phyloP scores from a whole-genome alignment of 768 basidiomycete genomes.

The Kwoniella shandongensis region DNA sequence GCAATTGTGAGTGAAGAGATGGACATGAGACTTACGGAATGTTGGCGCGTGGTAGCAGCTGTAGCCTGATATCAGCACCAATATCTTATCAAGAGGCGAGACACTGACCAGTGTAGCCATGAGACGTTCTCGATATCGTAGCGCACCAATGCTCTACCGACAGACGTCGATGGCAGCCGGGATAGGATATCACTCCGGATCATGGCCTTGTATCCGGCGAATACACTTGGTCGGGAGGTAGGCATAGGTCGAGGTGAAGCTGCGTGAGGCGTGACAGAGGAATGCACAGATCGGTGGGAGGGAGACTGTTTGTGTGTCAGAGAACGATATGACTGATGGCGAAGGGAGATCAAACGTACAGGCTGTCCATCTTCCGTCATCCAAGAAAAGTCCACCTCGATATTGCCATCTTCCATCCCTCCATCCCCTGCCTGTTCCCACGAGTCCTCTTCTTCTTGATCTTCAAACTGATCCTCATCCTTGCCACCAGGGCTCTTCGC shows the following conservation, averaged over 20 bases:
- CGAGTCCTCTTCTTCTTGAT: background rate
- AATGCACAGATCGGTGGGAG: background rate
- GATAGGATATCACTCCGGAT: conserved; percentile 1
- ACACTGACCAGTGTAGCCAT: conserved; percentile 17
- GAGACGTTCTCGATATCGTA: conserved; percentile 19
- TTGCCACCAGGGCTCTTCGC: conserved; percentile 9
- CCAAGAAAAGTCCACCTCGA: background rate
- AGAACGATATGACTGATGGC: too few species aligned
- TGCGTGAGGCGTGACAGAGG: background rate
- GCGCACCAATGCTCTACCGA: conserved; percentile 10
- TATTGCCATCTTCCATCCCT: background rate
- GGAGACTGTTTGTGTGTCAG: too few species aligned
- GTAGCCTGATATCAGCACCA: background rate
- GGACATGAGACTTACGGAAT: background rate
- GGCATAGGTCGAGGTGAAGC: background rate
- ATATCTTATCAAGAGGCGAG: too few species aligned
- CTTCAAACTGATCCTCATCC: conserved; percentile 4
- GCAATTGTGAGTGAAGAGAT: background rate
- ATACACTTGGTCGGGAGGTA: background rate
- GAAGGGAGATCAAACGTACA: too few species aligned
- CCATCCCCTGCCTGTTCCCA: background rate
- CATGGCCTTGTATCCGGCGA: background rate
- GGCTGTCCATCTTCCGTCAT: background rate
- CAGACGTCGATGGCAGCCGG: conserved; percentile 1
- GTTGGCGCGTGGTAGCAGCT: conserved; percentile 13